phyloP scores from a whole-genome alignment of 2,329 filamentous ascomycete species.

The Ophiosphaerella narmari region DNA sequence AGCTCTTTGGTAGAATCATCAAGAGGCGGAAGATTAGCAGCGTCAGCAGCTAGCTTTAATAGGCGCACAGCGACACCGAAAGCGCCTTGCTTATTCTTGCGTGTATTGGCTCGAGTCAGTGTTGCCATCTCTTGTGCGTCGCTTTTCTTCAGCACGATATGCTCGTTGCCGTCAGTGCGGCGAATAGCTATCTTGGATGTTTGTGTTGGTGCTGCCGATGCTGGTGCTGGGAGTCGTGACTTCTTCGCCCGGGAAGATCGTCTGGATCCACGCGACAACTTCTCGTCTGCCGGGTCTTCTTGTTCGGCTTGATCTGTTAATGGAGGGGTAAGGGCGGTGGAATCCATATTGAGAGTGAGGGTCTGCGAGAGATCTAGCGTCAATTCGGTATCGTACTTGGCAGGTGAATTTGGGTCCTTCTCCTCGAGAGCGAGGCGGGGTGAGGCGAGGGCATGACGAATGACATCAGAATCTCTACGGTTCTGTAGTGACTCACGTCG shows the following conservation, averaged over 20 bases:
- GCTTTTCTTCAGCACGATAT: conserved; percentile 52
- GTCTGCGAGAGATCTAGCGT: conserved; percentile 39
- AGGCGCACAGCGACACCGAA: conserved; percentile 51
- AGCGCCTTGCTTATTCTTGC: conserved; percentile 55
- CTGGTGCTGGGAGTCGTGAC: conserved; percentile 40
- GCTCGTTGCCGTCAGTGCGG: conserved; percentile 48
- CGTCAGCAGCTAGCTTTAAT: conserved; percentile 47
- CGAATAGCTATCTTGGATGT: conserved; percentile 52
- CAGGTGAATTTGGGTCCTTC: conserved; percentile 55
- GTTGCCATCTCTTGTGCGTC: conserved; percentile 55
- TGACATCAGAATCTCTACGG: conserved; percentile 53
- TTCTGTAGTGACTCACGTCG: conserved; percentile 52
- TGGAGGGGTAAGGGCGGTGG: conserved; percentile 22
- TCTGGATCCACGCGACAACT: conserved; percentile 27
- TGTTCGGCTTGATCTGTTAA: conserved; percentile 10
- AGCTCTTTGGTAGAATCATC: conserved; percentile 18
- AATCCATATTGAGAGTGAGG: conserved; percentile 26
- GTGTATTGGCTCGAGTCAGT: conserved; percentile 54
- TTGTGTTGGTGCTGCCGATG: conserved; percentile 21
- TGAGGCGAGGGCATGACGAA: conserved; percentile 53
- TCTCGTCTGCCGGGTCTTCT: conserved; percentile 19
- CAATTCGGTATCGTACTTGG: conserved; percentile 40
- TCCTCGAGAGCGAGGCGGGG: conserved; percentile 52
- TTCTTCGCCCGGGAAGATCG: conserved; percentile 43
- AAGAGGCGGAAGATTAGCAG: conserved; percentile 17